These are phyloP conservation scores for Scleroderma citrinum DNA, from an alignment of 768 basidiomycete genomes.

Conservation along the genomic window DNA sequence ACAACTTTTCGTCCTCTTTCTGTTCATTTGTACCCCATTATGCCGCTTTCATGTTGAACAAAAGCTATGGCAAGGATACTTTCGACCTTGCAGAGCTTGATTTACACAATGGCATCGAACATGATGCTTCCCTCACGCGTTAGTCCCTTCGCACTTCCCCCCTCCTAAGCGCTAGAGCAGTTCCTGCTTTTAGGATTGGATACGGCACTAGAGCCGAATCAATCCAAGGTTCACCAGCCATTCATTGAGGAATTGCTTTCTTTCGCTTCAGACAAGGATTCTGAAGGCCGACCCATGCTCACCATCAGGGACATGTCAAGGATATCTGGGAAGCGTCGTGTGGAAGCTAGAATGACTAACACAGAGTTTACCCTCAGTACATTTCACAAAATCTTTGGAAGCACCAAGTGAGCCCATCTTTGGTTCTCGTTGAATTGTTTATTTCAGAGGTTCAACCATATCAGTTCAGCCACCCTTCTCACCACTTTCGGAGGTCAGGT, in stretches of 20 bases:
- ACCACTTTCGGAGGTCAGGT: constrained; percentile 64
- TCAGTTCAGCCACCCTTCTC: constrained; percentile 61
- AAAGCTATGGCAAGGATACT: constrained; percentile 47
- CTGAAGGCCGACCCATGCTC: constrained; percentile 39
- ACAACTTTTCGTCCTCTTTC: constrained; percentile 62
- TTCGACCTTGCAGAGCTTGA: constrained; percentile 59
- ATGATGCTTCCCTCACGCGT: constrained; percentile 21
- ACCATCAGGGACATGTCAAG: constrained; percentile 54
- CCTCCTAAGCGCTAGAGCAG: no score
- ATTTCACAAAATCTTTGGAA: constrained; percentile 58
- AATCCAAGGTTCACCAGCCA: constrained; percentile 43
- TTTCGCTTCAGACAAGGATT: constrained; percentile 53
- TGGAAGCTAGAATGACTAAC: constrained; percentile 48
- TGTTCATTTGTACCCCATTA: constrained; percentile 58
- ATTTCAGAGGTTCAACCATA: background rate
- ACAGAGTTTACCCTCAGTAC: constrained; percentile 46
- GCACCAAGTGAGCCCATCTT: constrained; percentile 49
- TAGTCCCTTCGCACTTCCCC: background rate
- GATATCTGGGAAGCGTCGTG: constrained; percentile 54
- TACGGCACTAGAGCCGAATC: constrained; percentile 39
- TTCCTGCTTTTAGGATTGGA: constrained; percentile 45
- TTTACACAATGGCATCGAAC: constrained; percentile 52
- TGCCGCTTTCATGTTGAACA: constrained; percentile 47
- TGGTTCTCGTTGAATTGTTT: background rate
- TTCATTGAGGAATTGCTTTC: constrained; percentile 53